phyloP scores from a whole-genome alignment of 148 eudicot species.

The Vaccinium darrowii region DNA sequence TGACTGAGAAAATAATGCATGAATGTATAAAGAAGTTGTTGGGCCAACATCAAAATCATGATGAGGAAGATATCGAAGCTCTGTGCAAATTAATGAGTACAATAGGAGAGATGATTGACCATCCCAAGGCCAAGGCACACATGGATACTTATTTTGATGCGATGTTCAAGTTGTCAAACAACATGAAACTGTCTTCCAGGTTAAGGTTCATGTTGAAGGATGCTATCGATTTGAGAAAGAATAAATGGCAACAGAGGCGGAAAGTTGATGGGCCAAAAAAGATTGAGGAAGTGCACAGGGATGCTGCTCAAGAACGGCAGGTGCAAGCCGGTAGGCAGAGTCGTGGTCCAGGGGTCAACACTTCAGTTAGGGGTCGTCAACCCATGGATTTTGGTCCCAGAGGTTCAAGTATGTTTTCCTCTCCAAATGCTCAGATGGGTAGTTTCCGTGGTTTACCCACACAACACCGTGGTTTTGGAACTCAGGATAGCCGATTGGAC shows the following conservation, averaged over 20 bases:
- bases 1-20: slow-evolving; percentile 93
- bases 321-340: slow-evolving; percentile 55
- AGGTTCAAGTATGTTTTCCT: slow-evolving; percentile 43
- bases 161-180: slow-evolving; percentile 64
- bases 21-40: slow-evolving; percentile 74
- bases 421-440: slow-evolving; percentile 53
- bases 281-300: slow-evolving; percentile 87
- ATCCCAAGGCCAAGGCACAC: slow-evolving; percentile 69
- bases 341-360: slow-evolving; percentile 60
- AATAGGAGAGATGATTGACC: slow-evolving; percentile 85
- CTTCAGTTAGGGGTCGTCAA: slow-evolving; percentile 54
- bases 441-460: slow-evolving; percentile 43
- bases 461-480: slow-evolving; percentile 56
- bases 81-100: slow-evolving; percentile 95
- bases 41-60: slow-evolving; percentile 66
- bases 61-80: slow-evolving; percentile 83
- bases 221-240: slow-evolving; percentile 75
- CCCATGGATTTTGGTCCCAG: slow-evolving; percentile 58
- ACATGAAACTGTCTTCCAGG: slow-evolving; percentile 67
- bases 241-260: slow-evolving; percentile 82
- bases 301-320: slow-evolving; percentile 87
- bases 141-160: slow-evolving; percentile 70
- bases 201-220: slow-evolving; percentile 83
- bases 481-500: slow-evolving; percentile 59
- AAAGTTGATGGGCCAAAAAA: slow-evolving; percentile 92